phyloP scores from a whole-genome alignment of 1,284 basidiomycete species.

The Ceratobasidium papillatum region DNA sequence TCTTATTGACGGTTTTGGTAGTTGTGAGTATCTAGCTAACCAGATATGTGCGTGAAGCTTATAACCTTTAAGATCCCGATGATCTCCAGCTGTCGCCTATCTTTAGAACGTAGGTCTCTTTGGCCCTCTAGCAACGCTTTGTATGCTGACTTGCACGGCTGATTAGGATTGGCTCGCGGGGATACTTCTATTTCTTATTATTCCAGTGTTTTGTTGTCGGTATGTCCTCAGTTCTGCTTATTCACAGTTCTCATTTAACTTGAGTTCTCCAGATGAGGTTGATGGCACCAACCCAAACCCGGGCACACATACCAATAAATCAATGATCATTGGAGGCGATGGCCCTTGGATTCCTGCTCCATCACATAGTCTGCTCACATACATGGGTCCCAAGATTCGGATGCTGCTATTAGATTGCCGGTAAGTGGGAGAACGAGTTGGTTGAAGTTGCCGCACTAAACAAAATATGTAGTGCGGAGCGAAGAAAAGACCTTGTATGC shows the following conservation, averaged over 20 bases:
- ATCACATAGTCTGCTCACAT: conserved; percentile 82
- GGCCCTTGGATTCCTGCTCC: conserved; percentile 82
- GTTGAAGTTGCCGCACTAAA: conserved; percentile 37
- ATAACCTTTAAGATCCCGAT: conserved; percentile 69
- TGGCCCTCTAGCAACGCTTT: conserved; percentile 4
- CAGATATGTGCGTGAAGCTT: conserved; percentile 35
- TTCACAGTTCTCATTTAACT: background rate
- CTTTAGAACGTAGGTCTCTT: conserved; percentile 67
- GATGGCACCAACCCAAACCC: conserved; percentile 74
- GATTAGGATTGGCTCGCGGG: conserved; percentile 65
- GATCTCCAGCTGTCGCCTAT: conserved; percentile 81
- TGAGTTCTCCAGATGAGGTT: conserved; percentile 56
- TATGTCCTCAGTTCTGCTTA: conserved; percentile 50
- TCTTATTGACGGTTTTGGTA: conserved; percentile 92
- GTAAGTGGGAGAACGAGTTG: conserved; percentile 52
- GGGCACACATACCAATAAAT: conserved; percentile 70
- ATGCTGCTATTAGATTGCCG: conserved; percentile 87
- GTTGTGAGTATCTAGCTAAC: conserved; percentile 66
- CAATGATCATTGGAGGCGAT: conserved; percentile 74
- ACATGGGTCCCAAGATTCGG: conserved; percentile 73
- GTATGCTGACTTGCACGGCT: background rate
- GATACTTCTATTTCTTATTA: conserved; percentile 90
- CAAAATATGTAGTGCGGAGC: conserved; percentile 71
- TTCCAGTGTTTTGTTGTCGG: conserved; percentile 92
- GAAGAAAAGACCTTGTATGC: conserved; percentile 82